Conservation (phyloP, 129 eudicot genomes). For the Tanacetum coccineum region DNA sequence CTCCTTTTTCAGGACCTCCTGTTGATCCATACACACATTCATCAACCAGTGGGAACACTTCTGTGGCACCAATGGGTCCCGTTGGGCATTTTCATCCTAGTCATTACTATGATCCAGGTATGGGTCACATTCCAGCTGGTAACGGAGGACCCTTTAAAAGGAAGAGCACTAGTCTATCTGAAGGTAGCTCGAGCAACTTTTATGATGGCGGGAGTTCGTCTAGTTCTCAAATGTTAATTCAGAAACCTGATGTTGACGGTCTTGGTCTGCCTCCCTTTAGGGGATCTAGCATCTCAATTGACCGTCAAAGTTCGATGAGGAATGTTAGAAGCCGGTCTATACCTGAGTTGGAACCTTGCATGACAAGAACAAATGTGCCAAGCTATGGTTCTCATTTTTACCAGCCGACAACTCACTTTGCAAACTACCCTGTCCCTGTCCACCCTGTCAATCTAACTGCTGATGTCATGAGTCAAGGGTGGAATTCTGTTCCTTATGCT, state of each 20-base stretch:
- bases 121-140: slow-evolving; percentile 14
- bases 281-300: slow-evolving; percentile 19
- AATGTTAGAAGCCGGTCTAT: slow-evolving; percentile 26
- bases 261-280: slow-evolving; percentile 20
- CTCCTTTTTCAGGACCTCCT: slow-evolving; percentile 19
- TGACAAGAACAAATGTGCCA: slow-evolving; percentile 16
- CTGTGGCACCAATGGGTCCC: slow-evolving; percentile 14
- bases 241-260: slow-evolving; percentile 23
- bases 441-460: slow-evolving; percentile 21
- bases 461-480: slow-evolving; percentile 25
- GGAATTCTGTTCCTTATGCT: slow-evolving; percentile 28
- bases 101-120: slow-evolving; percentile 12
- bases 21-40: slow-evolving; percentile 23
- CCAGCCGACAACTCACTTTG: slow-evolving; percentile 21
- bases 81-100: slow-evolving; percentile 20
- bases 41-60: slow-evolving; percentile 26
- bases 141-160: slow-evolving; percentile 28
- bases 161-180: slow-evolving; percentile 16
- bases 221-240: slow-evolving; percentile 24
- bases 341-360: slow-evolving; percentile 26
- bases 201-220: slow-evolving; percentile 36
- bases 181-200: slow-evolving; percentile 29
- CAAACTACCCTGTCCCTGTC: slow-evolving; percentile 15
- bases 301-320: slow-evolving; percentile 23
- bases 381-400: slow-evolving; percentile 21